These are phyloP conservation scores for Cryptosporidium andersoni DNA, from an alignment of 169 alveolate species.

Conservation along the genomic window DNA sequence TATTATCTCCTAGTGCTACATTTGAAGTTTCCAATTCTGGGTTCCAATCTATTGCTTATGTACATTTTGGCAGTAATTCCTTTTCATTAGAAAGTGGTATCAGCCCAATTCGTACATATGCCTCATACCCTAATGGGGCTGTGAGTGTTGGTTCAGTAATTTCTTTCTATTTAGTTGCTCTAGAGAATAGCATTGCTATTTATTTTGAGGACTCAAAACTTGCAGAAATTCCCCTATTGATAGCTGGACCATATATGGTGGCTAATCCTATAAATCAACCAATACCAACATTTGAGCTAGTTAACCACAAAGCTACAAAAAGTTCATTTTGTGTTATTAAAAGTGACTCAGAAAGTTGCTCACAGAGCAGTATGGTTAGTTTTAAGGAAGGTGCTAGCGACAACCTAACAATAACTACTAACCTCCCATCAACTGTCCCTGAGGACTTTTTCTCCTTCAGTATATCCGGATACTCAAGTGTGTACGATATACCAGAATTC, in stretches of 20 bases:
- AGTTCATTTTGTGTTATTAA: conserved; percentile 27
- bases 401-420: conserved; percentile 1
- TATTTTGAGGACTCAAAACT: conserved; percentile 32
- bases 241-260: conserved; percentile 61
- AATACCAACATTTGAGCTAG: conserved; percentile 21
- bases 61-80: conserved; percentile 44
- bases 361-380: conserved; percentile 19
- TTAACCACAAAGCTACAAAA: conserved; percentile 5
- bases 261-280: background rate
- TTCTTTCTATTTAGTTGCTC: conserved; percentile 64
- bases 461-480: conserved; percentile 17
- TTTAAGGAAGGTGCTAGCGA: conserved; percentile 6
- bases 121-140: conserved; percentile 15
- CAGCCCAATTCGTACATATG: conserved; percentile 52
- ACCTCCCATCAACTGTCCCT: conserved; percentile 25
- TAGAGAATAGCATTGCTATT: conserved; percentile 31
- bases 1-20: conserved; percentile 35
- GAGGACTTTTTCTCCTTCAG: conserved; percentile 36
- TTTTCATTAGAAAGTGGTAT: conserved; percentile 35
- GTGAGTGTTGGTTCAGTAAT: conserved; percentile 25
- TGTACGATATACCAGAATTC: conserved; percentile 37
- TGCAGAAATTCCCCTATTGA: conserved; percentile 56
- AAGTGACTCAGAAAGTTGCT: background rate
- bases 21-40: conserved; percentile 58
- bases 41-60: conserved; percentile 53